Percentiles rank a stretch among this genome's conserved stretches.
Evolutionary conservation across 495 filamentous ascomycete species (phyloP).

Genomic region (Niebla homalea): DNA sequence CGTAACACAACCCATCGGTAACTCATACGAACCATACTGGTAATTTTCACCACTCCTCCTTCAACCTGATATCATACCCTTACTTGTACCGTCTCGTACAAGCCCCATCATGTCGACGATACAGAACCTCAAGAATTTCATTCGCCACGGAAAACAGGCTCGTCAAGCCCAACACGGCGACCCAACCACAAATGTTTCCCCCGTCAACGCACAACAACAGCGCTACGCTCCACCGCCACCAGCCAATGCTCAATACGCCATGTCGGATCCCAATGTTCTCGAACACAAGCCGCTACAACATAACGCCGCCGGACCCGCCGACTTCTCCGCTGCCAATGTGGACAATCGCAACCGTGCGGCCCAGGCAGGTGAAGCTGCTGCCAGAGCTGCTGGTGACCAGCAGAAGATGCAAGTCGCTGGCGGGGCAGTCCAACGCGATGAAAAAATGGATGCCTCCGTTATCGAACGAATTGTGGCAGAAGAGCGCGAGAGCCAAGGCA

Average conservation of each 20-base stretch:
- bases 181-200: conserved; percentile 53
- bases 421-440: conserved; percentile 30
- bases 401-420: conserved; percentile 28
- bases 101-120: conserved; percentile 55
- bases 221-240: conserved; percentile 28
- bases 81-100: neutral
- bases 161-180: conserved; percentile 46
- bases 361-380: conserved; percentile 45
- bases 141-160: conserved; percentile 96
- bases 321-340: conserved; percentile 44
- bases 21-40: too few relatives aligned
- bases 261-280: conserved; percentile 34
- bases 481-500: conserved; percentile 69
- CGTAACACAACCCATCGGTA: neutral
- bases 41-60: too few relatives aligned
- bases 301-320: conserved; percentile 15
- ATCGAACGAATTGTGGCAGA: conserved; percentile 80
- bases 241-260: conserved; percentile 27
- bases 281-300: conserved; percentile 30
- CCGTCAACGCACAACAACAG: conserved; percentile 54
- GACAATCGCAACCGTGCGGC: conserved; percentile 51
- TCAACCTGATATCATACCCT: neutral
- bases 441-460: conserved; percentile 46
- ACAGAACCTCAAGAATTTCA: conserved; percentile 92
- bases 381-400: conserved; percentile 37